Evolutionary conservation across 139 green algal species (phyloP), one percentile per base, ranked within the genome.

Genomic region (Microglena sp.): DNA sequence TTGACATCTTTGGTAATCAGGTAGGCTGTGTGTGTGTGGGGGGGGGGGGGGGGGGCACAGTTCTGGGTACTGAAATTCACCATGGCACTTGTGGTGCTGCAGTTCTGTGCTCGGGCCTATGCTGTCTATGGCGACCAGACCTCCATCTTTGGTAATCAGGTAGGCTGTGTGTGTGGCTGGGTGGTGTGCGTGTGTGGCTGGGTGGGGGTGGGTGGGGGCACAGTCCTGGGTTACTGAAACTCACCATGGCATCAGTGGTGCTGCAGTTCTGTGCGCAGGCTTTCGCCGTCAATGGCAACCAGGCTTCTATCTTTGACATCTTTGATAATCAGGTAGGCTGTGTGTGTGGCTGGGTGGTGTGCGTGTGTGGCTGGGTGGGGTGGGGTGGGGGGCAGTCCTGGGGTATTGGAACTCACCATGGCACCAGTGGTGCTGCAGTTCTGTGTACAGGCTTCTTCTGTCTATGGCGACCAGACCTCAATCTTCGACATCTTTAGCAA

Each of bases 401-500:
- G 45, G 65, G n/a, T n/a, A n/a, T n/a, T n/a, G 34, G 30, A 30
- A 46, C 18, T 8, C 29, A 50, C 4, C 60, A 55, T 21, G 22
- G 4, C 44, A 34, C 5, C 8, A 28, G 27, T 11, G n/a, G 2
- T 28, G 2, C 35, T 6, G 31, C 1, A 31, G 62, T 59, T 7
- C 30, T 46, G 27, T 44, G 36, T 26, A 31, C 5, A 34, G 36
- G n/a, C 86, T 0, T 96, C 95, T 71, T 73, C 74, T 22, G 77
- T 87, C 45, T 96, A 97, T 60, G 90, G 88, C 15, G 77, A 86
- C 69, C 73, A 83, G 34, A 95, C 90, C 0, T 70, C 74, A 29
- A 90, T 97, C 32, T 73, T 85, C 22, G 73, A 94, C 34, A 90
- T 97, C 28, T 97, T 89, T 73, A 85, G 86, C 30, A 84, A 85